Percentiles rank a stretch among this genome's conserved stretches.
Evolutionary conservation across 2,329 filamentous ascomycete genomes (phyloP).

Genomic region (Beauveria australis): DNA sequence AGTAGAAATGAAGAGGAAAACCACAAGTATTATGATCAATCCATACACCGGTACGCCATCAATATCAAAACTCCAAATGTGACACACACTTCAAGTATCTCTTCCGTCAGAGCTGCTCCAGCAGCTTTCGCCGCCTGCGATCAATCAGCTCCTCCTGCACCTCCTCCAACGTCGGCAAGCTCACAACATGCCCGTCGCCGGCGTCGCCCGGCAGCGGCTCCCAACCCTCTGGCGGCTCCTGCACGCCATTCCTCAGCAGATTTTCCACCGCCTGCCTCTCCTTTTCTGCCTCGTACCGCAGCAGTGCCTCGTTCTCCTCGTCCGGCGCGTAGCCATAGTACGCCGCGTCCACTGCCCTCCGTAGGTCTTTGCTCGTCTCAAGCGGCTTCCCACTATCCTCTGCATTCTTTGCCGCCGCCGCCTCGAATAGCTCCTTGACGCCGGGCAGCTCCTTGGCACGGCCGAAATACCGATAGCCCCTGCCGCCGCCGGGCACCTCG

Average conservation of each 20-base stretch:
- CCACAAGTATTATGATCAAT: not conserved
- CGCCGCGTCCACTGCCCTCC: conserved; percentile 76
- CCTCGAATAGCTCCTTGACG: conserved; percentile 93
- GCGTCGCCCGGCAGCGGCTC: conserved; percentile 78
- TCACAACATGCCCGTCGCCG: conserved; percentile 77
- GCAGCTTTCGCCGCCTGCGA: conserved; percentile 68
- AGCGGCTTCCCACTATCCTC: conserved; percentile 48
- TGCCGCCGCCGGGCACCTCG: conserved; percentile 67
- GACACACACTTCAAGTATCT: not conserved
- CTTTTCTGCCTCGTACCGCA: conserved; percentile 74
- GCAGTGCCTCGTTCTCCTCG: conserved; percentile 76
- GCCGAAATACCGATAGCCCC: conserved; percentile 92
- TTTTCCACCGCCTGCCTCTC: conserved; percentile 73
- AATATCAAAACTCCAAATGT: not conserved
- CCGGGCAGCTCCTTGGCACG: conserved; percentile 83
- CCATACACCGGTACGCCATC: conserved; percentile 1
- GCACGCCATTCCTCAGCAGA: conserved; percentile 49
- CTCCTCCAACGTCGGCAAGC: conserved; percentile 76
- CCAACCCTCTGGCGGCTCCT: conserved; percentile 61
- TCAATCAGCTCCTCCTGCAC: conserved; percentile 93
- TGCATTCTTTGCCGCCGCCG: conserved; percentile 51
- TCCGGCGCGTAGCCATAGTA: conserved; percentile 95
- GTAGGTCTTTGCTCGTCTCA: conserved; percentile 60
- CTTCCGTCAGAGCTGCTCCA: conserved; percentile 62
- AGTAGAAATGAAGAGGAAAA: not conserved